Evolutionary conservation across 345 rosid species (phyloP), one percentile per base, ranked within the genome.

Genomic region (Salix caprea): DNA sequence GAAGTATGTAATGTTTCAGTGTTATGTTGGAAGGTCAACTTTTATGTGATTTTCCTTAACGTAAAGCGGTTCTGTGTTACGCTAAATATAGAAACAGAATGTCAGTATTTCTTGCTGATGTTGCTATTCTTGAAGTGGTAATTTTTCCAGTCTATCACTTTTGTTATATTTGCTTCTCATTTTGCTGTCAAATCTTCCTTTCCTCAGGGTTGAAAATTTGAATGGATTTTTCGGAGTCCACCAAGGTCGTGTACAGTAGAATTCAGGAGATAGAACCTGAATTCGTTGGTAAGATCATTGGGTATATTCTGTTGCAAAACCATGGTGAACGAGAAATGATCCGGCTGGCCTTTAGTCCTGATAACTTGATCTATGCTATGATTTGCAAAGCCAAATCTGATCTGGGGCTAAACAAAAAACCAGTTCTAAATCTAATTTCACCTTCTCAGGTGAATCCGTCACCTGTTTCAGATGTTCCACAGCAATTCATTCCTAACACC

Each of bases 181-280:
- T 72, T 74, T 65, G 80, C 82, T 77, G 81, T 82, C 77, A 61
- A 14, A 10, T 76, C 70, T 78, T 62, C 48, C 65, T 26, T 42
- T 73, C 76, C 77, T 77, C 78, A 86, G 90, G 78, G 52, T 83
- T 81, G 78, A 75, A 77, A 54, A 65, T 56, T 73, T 61, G 28
- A 54, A 80, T 96, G 99, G 91, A 93, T 86, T 91, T 90, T 76
- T 77, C 92, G 4, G 93, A 89, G 81, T 88, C 99, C 67, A 93
- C 96, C 52, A 91, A 89, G 74, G 82, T 87, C 61, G 97, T 93
- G 21, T 94, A 91, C 86, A 76, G 79, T 34, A 89, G 98, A 85
- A 93, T 96, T 81, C 94, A 91, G 73, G 80, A 89, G 83, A 78
- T 90, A 30, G 99, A 96, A 75, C 99, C 97, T 8, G 98, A 96